These are phyloP conservation scores for Penicillium sclerotigenum DNA, from an alignment of 2,329 filamentous ascomycete species.

Conservation along the genomic window DNA sequence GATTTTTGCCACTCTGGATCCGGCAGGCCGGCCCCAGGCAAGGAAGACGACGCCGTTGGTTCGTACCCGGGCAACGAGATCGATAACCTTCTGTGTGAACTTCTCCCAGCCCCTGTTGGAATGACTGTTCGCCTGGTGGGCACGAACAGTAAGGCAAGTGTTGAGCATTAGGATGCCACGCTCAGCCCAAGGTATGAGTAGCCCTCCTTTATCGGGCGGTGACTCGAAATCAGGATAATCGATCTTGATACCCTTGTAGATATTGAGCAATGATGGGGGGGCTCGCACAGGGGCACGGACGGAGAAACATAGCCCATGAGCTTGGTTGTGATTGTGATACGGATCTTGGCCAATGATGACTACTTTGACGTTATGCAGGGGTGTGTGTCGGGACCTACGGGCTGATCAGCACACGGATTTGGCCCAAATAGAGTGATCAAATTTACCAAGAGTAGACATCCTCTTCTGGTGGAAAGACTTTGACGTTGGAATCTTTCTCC, in stretches of 20 bases:
- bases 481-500: conserved; percentile 70
- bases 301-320: conserved; percentile 93
- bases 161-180: conserved; percentile 91
- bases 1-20: conserved; percentile 71
- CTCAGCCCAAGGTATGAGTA: conserved; percentile 91
- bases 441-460: conserved; percentile 92
- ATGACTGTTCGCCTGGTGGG: conserved; percentile 83
- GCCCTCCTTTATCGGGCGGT: conserved; percentile 73
- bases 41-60: conserved; percentile 85
- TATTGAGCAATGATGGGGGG: conserved; percentile 87
- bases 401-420: conserved; percentile 16
- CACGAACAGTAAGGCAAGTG: conserved; percentile 88
- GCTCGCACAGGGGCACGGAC: conserved; percentile 84
- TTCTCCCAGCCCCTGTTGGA: conserved; percentile 85
- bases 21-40: conserved; percentile 86
- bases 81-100: conserved; percentile 88
- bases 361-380: conserved; percentile 81
- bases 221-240: conserved; percentile 78
- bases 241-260: conserved; percentile 81
- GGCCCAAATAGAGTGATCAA: not conserved
- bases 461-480: conserved; percentile 79
- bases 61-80: conserved; percentile 74
- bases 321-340: conserved; percentile 94
- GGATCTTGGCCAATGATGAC: conserved; percentile 96
- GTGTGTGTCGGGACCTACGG: conserved; percentile 87